A percentile compares a stretch with the other conserved stretches of the same genome.
Conservation (phyloP, 2,329 filamentous ascomycete species). For the Fulvia fulva region DNA sequence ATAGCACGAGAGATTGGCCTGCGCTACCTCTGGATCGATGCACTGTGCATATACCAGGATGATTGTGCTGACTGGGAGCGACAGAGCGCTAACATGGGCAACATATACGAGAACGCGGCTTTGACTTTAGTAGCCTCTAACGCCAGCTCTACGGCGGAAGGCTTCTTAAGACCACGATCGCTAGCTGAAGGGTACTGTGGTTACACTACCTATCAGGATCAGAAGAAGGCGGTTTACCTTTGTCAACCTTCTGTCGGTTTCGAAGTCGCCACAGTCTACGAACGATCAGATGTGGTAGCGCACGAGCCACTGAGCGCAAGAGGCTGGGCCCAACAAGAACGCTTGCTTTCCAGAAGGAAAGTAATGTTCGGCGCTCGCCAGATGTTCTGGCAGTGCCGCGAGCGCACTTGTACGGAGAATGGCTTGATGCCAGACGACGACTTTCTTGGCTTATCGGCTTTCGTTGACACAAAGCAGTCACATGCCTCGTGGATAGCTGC, state of each 20-base stretch:
- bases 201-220: background rate
- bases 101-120: slow-evolving; percentile 1
- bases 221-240: background rate
- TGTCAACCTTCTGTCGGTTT: background rate
- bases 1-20: background rate
- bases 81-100: background rate
- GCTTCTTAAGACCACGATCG: background rate
- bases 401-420: background rate
- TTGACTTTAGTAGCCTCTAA: background rate
- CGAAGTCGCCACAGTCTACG: background rate
- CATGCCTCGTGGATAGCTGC: no score
- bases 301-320: background rate
- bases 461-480: background rate
- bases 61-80: slow-evolving; percentile 4
- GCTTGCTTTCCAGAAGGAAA: background rate
- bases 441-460: background rate
- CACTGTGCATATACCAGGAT: slow-evolving; percentile 14
- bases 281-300: background rate
- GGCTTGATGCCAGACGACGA: background rate
- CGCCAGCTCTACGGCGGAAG: background rate
- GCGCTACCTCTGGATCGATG: slow-evolving; percentile 10
- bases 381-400: background rate
- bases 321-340: background rate
- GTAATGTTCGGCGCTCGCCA: background rate
- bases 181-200: background rate